phyloP scores from a whole-genome alignment of 495 filamentous ascomycete genomes.

The Hyaloscypha bicolor region DNA sequence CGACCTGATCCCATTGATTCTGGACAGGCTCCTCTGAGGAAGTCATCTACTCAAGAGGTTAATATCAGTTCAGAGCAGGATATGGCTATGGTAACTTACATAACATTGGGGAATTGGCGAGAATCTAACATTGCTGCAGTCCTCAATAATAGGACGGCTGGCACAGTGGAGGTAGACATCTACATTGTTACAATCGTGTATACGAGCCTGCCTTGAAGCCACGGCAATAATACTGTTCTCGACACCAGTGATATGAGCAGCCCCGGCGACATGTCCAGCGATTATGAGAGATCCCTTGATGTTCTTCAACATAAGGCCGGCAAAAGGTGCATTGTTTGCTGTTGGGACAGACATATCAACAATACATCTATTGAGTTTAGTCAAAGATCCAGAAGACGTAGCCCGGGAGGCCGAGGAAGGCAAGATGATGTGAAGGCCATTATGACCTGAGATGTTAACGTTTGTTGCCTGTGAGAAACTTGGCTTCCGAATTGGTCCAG shows the following conservation, averaged over 20 bases:
- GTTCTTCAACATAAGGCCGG: constrained; percentile 71
- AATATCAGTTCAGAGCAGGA: not conserved
- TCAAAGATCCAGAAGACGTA: constrained; percentile 72
- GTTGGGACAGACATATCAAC: constrained; percentile 77
- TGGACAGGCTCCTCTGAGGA: constrained; percentile 33
- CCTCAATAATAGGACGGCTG: constrained; percentile 92
- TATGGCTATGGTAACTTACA: constrained; percentile 49
- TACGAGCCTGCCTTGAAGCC: constrained; percentile 78
- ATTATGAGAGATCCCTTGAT: constrained; percentile 70
- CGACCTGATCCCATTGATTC: constrained; percentile 85
- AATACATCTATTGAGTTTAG: constrained; percentile 69
- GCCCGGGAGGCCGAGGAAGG: constrained; percentile 66
- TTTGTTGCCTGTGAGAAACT: constrained; percentile 61
- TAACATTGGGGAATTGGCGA: constrained; percentile 69
- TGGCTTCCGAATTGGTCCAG: constrained; percentile 50
- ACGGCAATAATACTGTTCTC: constrained; percentile 74
- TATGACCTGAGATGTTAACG: constrained; percentile 66
- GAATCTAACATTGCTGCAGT: constrained; percentile 78
- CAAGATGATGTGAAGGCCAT: constrained; percentile 69
- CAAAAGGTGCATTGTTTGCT: constrained; percentile 63
- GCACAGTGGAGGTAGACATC: constrained; percentile 80
- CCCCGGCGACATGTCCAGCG: constrained; percentile 75
- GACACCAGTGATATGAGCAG: constrained; percentile 80
- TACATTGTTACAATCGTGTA: constrained; percentile 81
- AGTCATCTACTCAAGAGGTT: constrained; percentile 19